Evolutionary conservation across 129 eudicot species (phyloP), one percentile per base, ranked within the genome.

Genomic region (Tanacetum coccineum): DNA sequence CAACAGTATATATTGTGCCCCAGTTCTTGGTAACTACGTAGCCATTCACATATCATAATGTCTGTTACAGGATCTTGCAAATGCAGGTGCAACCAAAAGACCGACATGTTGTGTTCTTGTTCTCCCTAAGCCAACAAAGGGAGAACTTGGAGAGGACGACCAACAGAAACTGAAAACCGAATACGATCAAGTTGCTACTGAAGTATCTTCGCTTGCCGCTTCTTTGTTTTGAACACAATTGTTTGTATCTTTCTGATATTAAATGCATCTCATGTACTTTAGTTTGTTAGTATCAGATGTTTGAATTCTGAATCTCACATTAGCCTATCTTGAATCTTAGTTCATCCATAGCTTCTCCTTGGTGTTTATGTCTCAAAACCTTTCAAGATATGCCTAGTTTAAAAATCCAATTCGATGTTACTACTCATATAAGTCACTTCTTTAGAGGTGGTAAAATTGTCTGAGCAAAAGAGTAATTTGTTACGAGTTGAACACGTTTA

Each of bases 71-170:
- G 98, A 93, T 72, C 95, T 93, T 47, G 98, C 98, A 18, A 93
- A 84, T 84, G 98, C 96, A 7, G 96, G 96, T 50, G 82, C 99
- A 18, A 89, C 99, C 49, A 93, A 89, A 86, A 83, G 99, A 81
- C 99, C 99, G 47, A 93, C 93, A n/a, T 93, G 96, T 60, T 93
- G 96, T 46, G 96, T 93, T 63, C 42, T 93, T 76, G 99, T 89
- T 70, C 83, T 75, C 13, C 73, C 89, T 11, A 89, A 89, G 85
- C 96, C 96, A 7, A 73, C 87, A 9, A 88, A 93, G 81, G 99
- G 96, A 39, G 96, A 88, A 63, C 75, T 93, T 4, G 81, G 53
- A 17, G 84, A 82, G 42, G 96, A 88, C 20, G 87, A 83, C 11
- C 89, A 83, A 54, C 84, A 80, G 15, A 86, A 93, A 79, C 65